phyloP scores from a whole-genome alignment of 108 stramenopile species.

The Pinguiococcus pyrenoidosus region DNA sequence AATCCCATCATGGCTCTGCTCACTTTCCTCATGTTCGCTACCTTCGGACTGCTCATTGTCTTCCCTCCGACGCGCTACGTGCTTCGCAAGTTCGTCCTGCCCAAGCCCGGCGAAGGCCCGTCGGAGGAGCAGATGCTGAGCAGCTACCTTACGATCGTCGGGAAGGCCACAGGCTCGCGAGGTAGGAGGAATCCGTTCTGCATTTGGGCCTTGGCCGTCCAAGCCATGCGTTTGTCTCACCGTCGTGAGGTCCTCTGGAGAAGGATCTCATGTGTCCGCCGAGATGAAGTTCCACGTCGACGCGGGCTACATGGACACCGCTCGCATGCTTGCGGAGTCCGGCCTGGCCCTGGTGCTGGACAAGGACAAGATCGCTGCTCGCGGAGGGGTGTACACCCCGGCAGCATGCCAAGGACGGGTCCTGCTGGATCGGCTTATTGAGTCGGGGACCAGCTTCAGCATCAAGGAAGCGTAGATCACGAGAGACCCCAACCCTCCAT shows the following conservation, averaged over 20 bases:
- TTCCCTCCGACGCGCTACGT: slow-evolving; percentile 20
- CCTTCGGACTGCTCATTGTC: not conserved
- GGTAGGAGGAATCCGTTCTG: not conserved
- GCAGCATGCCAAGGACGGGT: slow-evolving; percentile 46
- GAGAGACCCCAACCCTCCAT: too few relatives aligned
- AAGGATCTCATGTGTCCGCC: too few relatives aligned
- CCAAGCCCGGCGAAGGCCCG: slow-evolving; percentile 67
- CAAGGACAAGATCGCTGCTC: slow-evolving; percentile 1
- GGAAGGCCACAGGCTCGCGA: not conserved
- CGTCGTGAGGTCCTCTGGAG: too few relatives aligned
- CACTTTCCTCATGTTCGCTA: not conserved
- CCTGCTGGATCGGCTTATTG: slow-evolving; percentile 46
- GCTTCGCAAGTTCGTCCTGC: slow-evolving; percentile 39
- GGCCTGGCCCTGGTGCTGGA: slow-evolving; percentile 52
- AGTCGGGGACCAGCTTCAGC: slow-evolving; percentile 44
- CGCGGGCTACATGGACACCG: slow-evolving; percentile 54
- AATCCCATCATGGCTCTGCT: slow-evolving; percentile 1
- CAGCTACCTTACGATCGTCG: slow-evolving; percentile 29
- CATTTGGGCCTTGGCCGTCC: slow-evolving; percentile 4
- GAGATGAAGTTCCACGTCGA: slow-evolving; percentile 48
- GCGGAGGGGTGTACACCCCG: slow-evolving; percentile 61
- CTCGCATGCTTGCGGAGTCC: slow-evolving; percentile 59
- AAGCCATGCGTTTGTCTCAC: not conserved
- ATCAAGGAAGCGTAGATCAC: too few relatives aligned
- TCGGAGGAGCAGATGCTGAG: slow-evolving; percentile 41